Percentiles rank a stretch among this genome's conserved stretches.
Conservation (phyloP, 345 rosid species). For the Aethionema arabicum region DNA sequence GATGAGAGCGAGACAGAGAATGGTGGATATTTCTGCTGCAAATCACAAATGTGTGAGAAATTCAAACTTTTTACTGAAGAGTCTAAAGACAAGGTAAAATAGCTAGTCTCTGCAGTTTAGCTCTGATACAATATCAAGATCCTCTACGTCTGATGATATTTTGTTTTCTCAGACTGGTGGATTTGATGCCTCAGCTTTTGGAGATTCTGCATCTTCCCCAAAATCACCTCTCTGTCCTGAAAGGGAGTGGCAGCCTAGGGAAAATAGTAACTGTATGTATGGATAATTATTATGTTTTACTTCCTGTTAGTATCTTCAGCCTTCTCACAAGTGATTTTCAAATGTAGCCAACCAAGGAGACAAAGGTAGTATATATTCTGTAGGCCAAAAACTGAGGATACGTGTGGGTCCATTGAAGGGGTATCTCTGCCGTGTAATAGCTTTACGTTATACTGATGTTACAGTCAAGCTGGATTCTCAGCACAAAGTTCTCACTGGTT, state of each 20-base stretch:
- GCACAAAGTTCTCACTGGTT: constrained; percentile 84
- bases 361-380: constrained; percentile 60
- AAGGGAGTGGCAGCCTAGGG: constrained; percentile 47
- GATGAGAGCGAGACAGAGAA: constrained; percentile 72
- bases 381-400: constrained; percentile 93
- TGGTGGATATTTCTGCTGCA: constrained; percentile 83
- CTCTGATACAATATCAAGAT: constrained; percentile 2
- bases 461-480: constrained; percentile 93
- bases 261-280: constrained; percentile 54
- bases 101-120: not conserved
- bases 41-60: constrained; percentile 77
- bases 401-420: constrained; percentile 93
- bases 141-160: constrained; percentile 22
- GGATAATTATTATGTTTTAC: constrained; percentile 4
- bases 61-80: constrained; percentile 47
- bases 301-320: constrained; percentile 6
- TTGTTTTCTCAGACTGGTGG: constrained; percentile 54
- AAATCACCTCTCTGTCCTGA: constrained; percentile 74
- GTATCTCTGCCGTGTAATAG: constrained; percentile 86
- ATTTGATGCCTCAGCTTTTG: constrained; percentile 50
- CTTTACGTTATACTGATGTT: constrained; percentile 66
- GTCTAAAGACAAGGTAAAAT: constrained; percentile 58
- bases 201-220: constrained; percentile 67
- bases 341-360: constrained; percentile 72
- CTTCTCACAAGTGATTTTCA: constrained; percentile 32